These are phyloP conservation scores for Trametes pubescens DNA, from an alignment of 1,284 basidiomycete genomes.

Conservation along the genomic window DNA sequence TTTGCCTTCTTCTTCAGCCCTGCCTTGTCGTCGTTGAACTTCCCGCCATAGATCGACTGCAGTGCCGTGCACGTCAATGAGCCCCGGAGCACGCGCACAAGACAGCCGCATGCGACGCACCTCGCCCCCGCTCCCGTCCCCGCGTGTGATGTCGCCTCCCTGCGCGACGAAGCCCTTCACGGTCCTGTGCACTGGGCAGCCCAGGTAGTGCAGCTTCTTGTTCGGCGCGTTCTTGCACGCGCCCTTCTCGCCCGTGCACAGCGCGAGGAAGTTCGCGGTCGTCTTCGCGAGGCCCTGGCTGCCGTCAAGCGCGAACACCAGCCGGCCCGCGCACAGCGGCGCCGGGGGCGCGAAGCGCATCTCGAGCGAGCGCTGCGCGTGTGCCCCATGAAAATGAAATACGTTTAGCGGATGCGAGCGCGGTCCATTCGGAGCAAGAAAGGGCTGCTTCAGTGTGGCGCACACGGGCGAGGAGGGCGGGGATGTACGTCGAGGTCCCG, in stretches of 20 bases:
- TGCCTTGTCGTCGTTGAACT: conserved; percentile 59
- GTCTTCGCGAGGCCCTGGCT: conserved; percentile 54
- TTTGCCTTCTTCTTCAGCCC: conserved; percentile 50
- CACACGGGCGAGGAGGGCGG: conserved; percentile 2
- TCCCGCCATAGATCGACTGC: conserved; percentile 57
- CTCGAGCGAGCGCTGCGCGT: conserved; percentile 40
- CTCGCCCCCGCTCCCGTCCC: conserved; percentile 60
- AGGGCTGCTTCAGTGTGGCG: conserved; percentile 7
- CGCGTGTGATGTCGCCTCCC: conserved; percentile 58
- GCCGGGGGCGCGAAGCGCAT: conserved; percentile 47
- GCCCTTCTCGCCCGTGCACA: conserved; percentile 57
- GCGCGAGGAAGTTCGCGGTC: conserved; percentile 53
- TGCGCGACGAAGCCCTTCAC: conserved; percentile 58
- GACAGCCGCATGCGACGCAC: conserved; percentile 36
- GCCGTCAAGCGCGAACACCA: conserved; percentile 50
- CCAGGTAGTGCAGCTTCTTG: conserved; percentile 53
- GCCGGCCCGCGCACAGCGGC: conserved; percentile 47
- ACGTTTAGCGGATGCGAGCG: not conserved
- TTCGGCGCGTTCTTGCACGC: conserved; percentile 57
- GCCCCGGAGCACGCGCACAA: not conserved
- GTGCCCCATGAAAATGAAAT: no score
- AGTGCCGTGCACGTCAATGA: no score
- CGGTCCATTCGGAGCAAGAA: not conserved
- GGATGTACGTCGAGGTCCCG: conserved; percentile 48
- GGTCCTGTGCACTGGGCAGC: conserved; percentile 54